Percentiles rank a stretch among this genome's conserved stretches.
Conservation (phyloP, 192 early-diverging fungal species). For the Backusella tuberculispora region DNA sequence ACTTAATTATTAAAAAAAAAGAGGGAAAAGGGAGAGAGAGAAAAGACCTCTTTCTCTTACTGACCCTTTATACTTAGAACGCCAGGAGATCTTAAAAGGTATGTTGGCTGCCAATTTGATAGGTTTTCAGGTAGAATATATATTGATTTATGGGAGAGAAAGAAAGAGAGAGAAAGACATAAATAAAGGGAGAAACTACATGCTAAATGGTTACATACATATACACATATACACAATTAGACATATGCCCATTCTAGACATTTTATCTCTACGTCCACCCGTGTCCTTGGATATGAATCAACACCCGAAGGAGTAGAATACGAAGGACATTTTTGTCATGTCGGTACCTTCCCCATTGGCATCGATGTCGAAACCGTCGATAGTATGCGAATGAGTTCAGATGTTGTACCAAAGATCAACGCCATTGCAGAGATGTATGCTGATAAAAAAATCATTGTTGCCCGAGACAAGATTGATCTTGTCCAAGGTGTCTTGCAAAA, state of each 20-base stretch:
- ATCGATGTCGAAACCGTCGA: slow-evolving; percentile 85
- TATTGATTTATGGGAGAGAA: not conserved
- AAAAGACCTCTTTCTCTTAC: not conserved
- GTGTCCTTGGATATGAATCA: slow-evolving; percentile 91
- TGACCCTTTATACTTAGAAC: slow-evolving; percentile 46
- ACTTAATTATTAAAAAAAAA: not conserved
- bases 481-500: slow-evolving; percentile 96
- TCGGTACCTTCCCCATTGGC: slow-evolving; percentile 96
- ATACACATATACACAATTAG: slow-evolving; percentile 26
- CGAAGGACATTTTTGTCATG: slow-evolving; percentile 75
- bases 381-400: slow-evolving; percentile 55
- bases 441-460: slow-evolving; percentile 93
- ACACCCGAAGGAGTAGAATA: slow-evolving; percentile 88
- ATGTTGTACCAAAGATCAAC: slow-evolving; percentile 77
- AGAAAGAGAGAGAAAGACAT: not conserved
- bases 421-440: slow-evolving; percentile 82
- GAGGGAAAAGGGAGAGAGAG: not conserved
- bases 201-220: too few species aligned
- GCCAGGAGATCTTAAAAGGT: slow-evolving; percentile 83
- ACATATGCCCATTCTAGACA: slow-evolving; percentile 95
- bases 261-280: slow-evolving; percentile 91
- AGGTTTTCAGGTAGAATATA: slow-evolving; percentile 76
- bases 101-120: slow-evolving; percentile 90
- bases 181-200: not conserved
- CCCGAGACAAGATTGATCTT: slow-evolving; percentile 91